Base-by-base conservation (phyloP, 257 asterid species). In the Asclepias syriaca region DNA sequence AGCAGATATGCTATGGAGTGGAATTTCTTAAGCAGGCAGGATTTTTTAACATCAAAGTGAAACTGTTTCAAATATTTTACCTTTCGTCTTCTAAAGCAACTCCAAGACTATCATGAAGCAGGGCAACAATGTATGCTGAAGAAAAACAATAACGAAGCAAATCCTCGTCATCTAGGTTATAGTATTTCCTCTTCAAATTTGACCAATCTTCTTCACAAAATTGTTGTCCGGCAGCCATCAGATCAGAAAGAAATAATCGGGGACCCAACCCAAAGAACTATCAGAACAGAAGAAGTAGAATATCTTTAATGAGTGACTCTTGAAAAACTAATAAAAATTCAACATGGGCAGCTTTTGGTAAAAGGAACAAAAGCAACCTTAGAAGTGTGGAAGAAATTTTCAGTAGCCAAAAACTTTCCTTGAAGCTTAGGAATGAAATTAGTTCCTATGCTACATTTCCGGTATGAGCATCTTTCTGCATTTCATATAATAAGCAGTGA, bases 31-130 rank as follows among this genome's bases (percentile, higher is more conserved):
- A 71, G 16, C 51, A 55, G 24, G 5, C 29, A 3, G 39, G 5
- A 34, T 2, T 34, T 34, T 73, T 19, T 51, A 2, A 12, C 60
- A 32, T 39, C 11, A 51, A 37, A 39, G 3, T 19, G 14, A 50
- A 13, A 32, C 29, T 43, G 7, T 43, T 29, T 3, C 9, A 11
- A 48, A 60, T 49, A 19, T 16, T 6, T 46, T 84, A 92, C 99
- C 99, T 90, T 40, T 75, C 79, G 81, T 92, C 97, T 68, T 95
- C 81, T 80, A 95, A 77, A 75, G 89, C 88, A 78, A 92, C 83
- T 83, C 99, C 99, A 72, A 92, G 99, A 72, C 95, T 90, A 74
- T 95, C 99, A 55, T 95, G 98, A 75, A 95, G 99, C 72, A 92
- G 57, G 75, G 99, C 97, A 57, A 95, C 90, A 43, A 95, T 92